Evolutionary conservation across 2,329 filamentous ascomycete genomes (phyloP).

Genomic region (Purpureocillium lavendulum): DNA sequence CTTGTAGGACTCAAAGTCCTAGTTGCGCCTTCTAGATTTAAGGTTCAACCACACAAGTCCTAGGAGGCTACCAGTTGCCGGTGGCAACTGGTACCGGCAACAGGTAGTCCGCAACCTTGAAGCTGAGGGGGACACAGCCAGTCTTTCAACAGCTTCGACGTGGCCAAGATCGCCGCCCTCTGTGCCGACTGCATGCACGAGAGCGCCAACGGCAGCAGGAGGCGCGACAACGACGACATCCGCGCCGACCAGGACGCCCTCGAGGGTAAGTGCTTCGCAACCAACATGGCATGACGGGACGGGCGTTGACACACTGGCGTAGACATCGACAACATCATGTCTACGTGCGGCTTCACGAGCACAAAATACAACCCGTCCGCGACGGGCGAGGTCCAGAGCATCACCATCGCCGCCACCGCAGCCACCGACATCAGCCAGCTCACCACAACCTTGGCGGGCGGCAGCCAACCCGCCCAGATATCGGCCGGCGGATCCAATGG

Average conservation of each 20-base stretch:
- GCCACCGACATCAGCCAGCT: slow-evolving; percentile 22
- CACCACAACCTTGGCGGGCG: slow-evolving; percentile 23
- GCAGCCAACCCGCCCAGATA: slow-evolving; percentile 1
- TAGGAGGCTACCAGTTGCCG: no score
- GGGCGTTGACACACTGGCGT: neutral
- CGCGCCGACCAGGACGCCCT: slow-evolving; percentile 8
- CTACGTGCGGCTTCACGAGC: slow-evolving; percentile 23
- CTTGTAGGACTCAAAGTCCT: no score
- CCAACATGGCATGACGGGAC: no score
- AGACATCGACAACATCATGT: slow-evolving; percentile 27
- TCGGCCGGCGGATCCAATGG: slow-evolving; percentile 5
- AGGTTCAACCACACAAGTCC: no score
- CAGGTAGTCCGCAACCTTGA: no score
- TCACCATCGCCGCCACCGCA: slow-evolving; percentile 22
- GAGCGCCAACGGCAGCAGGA: slow-evolving; percentile 13
- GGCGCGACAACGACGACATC: slow-evolving; percentile 9
- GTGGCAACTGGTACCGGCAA: no score
- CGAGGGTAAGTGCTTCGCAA: slow-evolving; percentile 11
- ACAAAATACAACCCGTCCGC: slow-evolving; percentile 18
- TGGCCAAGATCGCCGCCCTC: slow-evolving; percentile 22
- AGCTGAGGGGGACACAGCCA: no score
- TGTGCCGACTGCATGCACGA: slow-evolving; percentile 29
- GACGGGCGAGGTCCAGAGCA: slow-evolving; percentile 15
- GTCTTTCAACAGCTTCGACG: slow-evolving; percentile 32
- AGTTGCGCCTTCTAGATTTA: no score